Evolutionary conservation across 75 land plant species (phyloP).

Genomic region (Picea glauca): DNA sequence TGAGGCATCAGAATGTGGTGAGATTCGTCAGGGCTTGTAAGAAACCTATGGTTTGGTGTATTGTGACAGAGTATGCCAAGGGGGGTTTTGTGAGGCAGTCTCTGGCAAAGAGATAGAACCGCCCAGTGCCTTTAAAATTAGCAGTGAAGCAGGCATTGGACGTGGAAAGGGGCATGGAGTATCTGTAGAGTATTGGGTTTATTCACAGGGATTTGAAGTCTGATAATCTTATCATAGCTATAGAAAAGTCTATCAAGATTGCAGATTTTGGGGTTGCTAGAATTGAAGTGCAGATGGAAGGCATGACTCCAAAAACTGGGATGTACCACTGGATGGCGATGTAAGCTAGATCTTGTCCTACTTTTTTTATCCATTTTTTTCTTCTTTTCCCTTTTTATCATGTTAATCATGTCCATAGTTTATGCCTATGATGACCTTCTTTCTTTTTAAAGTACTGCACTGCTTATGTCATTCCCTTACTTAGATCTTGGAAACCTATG

Average conservation of each 20-base stretch:
- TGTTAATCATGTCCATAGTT: not conserved
- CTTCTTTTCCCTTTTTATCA: not conserved
- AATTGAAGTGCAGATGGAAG: conserved; percentile 58
- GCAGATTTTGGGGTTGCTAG: conserved; percentile 61
- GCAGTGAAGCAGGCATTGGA: conserved; percentile 73
- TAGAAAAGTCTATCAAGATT: conserved; percentile 70
- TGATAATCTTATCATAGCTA: conserved; percentile 63
- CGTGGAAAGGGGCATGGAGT: conserved; percentile 77
- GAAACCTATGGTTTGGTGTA: conserved; percentile 84
- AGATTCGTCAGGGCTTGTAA: conserved; percentile 75
- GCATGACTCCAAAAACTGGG: conserved; percentile 84
- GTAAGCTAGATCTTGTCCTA: conserved; percentile 35
- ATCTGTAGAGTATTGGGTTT: conserved; percentile 54
- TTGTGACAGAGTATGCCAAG: conserved; percentile 81
- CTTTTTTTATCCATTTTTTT: conserved; percentile 1
- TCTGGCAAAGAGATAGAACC: conserved; percentile 40
- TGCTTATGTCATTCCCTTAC: not conserved
- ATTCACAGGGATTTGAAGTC: conserved; percentile 83
- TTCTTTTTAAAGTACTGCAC: not conserved
- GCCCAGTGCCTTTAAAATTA: conserved; percentile 57
- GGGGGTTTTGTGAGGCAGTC: conserved; percentile 77
- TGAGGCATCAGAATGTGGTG: conserved; percentile 70
- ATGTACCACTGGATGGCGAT: conserved; percentile 88
- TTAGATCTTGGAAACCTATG: not conserved
- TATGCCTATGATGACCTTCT: not conserved